A percentile compares a stretch with the other conserved stretches of the same genome.
Conservation (phyloP, 345 rosid species). For the Eucalyptus rudis region DNA sequence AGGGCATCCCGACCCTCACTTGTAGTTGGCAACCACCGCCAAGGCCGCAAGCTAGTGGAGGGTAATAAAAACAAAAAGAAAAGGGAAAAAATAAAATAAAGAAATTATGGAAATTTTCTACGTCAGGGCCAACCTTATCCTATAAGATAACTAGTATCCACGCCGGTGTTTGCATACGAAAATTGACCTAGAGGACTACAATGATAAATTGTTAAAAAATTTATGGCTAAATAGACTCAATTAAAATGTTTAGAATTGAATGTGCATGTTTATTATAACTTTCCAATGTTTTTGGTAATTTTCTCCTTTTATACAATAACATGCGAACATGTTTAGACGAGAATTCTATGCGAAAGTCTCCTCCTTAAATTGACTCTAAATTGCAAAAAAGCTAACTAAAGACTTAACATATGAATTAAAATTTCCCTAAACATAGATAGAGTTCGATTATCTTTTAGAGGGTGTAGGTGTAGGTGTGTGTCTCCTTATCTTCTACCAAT, state of each 20-base stretch:
- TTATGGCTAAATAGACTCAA: neutral
- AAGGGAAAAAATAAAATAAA: neutral
- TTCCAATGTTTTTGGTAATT: neutral
- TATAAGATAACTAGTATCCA: rapidly evolving
- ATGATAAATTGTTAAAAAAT: neutral
- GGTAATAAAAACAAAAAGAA: too few species aligned
- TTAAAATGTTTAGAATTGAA: neutral
- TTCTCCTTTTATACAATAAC: neutral
- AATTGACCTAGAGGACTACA: neutral
- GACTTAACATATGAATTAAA: neutral
- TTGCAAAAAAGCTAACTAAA: neutral
- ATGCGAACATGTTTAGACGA: neutral
- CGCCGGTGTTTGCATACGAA: rapidly evolving
- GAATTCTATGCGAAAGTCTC: neutral
- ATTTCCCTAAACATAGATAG: neutral
- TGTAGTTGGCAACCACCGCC: too few species aligned
- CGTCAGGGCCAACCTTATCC: rapidly evolving
- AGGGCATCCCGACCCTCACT: neutral
- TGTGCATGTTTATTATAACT: too few species aligned
- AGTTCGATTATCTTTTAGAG: neutral
- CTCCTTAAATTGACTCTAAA: neutral
- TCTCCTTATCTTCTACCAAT: neutral
- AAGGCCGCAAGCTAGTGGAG: too few species aligned
- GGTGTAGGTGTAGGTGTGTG: neutral
- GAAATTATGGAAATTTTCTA: neutral